Base-by-base conservation (phyloP, 2,329 filamentous ascomycete species). In the Penicillium sp. region DNA sequence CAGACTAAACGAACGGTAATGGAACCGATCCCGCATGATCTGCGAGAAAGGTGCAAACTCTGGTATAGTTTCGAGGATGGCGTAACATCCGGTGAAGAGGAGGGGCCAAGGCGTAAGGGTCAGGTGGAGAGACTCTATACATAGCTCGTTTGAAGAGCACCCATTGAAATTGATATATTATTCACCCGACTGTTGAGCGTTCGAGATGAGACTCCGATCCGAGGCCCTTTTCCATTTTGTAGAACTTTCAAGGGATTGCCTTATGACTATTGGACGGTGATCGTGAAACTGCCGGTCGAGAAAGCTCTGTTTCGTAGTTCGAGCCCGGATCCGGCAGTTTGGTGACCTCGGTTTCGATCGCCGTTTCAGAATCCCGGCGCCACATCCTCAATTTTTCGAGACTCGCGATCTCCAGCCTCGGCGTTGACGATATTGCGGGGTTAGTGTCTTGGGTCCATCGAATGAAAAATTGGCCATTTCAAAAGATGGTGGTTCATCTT, bases 381-480 rank as follows among this genome's bases (percentile, higher is more conserved):
- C 35, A 5, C 35, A 41, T 41, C 35, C 5, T 41, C 35, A 41
- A 13, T 41, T 41, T 38, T 15, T 41, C 35, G 35, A 41, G 15
- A 15, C 2, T 15, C 15, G 35, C 9, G 35, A 41, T 41, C 35
- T 11, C 35, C 35, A 41, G 35, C 35, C 35, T 41, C 35, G 35
- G 35, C 35, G 35, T 41, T 13, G 35, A 41, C 35, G 13, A 13
- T 5, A 41, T 15, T 15, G 35, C 35, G 35, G 35, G 35, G 35
- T 17, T 11, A 15, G 35, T 11, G 15, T 41, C 5, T 41, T 15
- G 15, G 6, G 11, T 41, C 35, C 35, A 31, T 51, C 48, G 48
- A 51, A 51, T 51, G 15, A 51, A 35, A 51, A 35, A 21, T 51
- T 51, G 48, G 48, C 1, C 26, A 51, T 51, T 51, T 51, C 48